Base-by-base conservation (phyloP, 371 early-diverging fungal genomes). In the Mucor racemosus region DNA sequence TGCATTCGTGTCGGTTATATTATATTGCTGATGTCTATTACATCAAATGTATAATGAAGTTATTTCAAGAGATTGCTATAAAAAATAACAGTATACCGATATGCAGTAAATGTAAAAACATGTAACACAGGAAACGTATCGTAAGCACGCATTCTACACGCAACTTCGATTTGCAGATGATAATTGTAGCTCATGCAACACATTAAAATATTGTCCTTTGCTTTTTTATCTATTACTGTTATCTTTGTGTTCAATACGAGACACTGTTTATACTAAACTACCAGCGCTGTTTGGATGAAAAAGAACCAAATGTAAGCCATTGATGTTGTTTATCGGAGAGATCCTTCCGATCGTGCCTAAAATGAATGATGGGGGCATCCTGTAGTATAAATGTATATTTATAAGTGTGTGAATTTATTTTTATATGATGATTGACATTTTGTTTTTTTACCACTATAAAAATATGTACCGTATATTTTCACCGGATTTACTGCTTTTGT, bases 221-320 rank as follows among this genome's bases (percentile, higher is more conserved):
- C 40, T 40, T 10, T 40, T 40, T 40, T 40, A 14, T 40, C 40
- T 40, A 10, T 40, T 40, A 40, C 40, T 40, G 40, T 40, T 54
- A 26, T 1, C 31, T 33, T 6, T 33, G 56, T 55, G 33, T 55
- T 33, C 33, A 55, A 33, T 21, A 38, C 38, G 11, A 38, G 38
- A 38, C 26, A 26, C 26, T 40, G 4, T 33, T 55, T 34, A 17
- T 35, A 57, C 60, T 60, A 60, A 60, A 44, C 60, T 60, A n/a
- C 4, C 60, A 60, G 33, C 60, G 60, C 35, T 46, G n/a, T 44
- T 60, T 46, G 7, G 41, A 55, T 55, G 33, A 55, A 2, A 9
- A 7, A 38, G 11, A 7, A 38, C 38, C 11, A 26, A 26, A 11
- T 38, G 38, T 38, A 38, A 38, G 5, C 38, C 11, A 4, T 26